Base-by-base conservation (phyloP, 1,284 basidiomycete species). In the Kalmanozyma brasiliensis region DNA sequence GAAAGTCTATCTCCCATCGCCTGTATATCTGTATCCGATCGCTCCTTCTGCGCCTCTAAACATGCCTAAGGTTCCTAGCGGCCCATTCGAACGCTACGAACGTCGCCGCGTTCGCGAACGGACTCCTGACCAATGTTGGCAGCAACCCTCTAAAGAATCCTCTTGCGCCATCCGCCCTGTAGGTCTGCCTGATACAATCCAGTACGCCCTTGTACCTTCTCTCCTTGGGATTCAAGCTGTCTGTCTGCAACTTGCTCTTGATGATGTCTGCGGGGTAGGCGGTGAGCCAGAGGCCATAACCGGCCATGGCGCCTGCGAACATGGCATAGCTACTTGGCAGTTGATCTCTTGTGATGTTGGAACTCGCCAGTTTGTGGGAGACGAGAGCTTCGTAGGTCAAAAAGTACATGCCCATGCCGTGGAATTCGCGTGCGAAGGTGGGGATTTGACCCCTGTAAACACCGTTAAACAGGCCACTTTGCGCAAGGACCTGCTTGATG, bases 241-340 rank as follows among this genome's bases (percentile, higher is more conserved):
- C 95, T 0, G 94, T 97, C 84, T 98, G 95, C 85, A 97, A 90
- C 53, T 93, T 89, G 24, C 91, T 92, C 82, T 98, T 98, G 82
- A 97, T 89, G 87, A 96, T 92, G 83, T 95, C 94, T 82, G 93
- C 89, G 8, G 92, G 92, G 84, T 94, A 94, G 84, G 93, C 93
- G 10, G 91, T 53, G 29, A 64, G 42, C 49, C 46, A 61, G 20
- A 48, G 49, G 22, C 48, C 61, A 51, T 73, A 55, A 8, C 79
- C 79, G 1, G 79, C 74, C 37, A 64, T 58, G 9, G 70, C 74
- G 17, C 79, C 79, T 11, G 74, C 75, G 13, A 77, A 58, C 73
- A 81, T 77, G 16, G 80, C 76, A 38, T 60, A 73, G 3, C 53
- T 44, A 7, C 33, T 38, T 1, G 80, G 74, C 1, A 81, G 52